Evolutionary conservation across 1,139 yeast genomes (phyloP).

Genomic region (Nakaseomyces uthaithaninus): DNA sequence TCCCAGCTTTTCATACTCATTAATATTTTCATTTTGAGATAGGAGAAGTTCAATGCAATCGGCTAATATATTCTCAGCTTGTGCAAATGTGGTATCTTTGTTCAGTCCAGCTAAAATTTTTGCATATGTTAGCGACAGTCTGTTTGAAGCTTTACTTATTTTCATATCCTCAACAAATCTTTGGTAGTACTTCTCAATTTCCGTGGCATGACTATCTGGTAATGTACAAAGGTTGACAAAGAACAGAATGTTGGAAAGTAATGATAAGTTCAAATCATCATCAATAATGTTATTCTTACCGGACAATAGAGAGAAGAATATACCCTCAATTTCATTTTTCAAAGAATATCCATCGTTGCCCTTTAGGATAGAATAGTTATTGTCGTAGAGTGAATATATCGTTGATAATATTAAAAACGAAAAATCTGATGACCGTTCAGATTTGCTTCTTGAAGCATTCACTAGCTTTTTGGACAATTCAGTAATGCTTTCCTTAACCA

Average conservation of each 20-base stretch:
- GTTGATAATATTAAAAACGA: constrained; percentile 28
- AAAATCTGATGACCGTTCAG: constrained; percentile 18
- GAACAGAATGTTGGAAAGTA: constrained; percentile 23
- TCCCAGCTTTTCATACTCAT: constrained; percentile 37
- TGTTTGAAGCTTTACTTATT: constrained; percentile 34
- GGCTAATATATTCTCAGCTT: constrained; percentile 12
- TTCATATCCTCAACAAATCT: constrained; percentile 18
- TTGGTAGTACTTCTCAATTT: constrained; percentile 17
- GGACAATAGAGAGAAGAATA: constrained; percentile 15
- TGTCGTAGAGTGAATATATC: constrained; percentile 25
- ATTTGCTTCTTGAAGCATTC: constrained; percentile 11
- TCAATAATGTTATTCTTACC: constrained; percentile 13
- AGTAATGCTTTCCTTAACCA: constrained; percentile 27
- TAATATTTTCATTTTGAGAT: constrained; percentile 4
- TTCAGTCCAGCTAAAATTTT: constrained; percentile 48
- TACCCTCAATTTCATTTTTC: constrained; percentile 19
- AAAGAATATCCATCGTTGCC: constrained; percentile 15
- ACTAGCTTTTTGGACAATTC: constrained; percentile 20
- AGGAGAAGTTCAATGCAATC: constrained; percentile 16
- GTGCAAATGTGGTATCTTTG: constrained; percentile 21
- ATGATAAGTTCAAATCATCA: constrained; percentile 27
- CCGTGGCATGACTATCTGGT: constrained; percentile 13
- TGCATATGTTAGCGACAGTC: constrained; percentile 41
- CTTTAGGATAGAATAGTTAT: constrained; percentile 18
- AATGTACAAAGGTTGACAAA: constrained; percentile 19